Evolutionary conservation across 257 asterid genomes (phyloP).

Genomic region (Salvia splendens): DNA sequence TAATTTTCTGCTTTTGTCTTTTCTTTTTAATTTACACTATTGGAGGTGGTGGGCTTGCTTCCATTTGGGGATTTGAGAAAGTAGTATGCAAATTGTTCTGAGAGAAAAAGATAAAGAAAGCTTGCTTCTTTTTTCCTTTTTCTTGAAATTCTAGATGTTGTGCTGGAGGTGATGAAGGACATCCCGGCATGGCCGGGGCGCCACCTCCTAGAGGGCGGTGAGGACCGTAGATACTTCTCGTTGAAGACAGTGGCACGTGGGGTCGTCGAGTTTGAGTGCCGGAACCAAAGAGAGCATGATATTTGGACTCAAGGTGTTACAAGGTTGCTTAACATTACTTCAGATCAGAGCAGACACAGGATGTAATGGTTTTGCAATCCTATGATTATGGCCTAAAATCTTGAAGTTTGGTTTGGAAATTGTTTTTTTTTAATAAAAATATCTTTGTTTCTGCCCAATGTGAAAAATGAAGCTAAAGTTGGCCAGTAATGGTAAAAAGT

Average conservation of each 20-base stretch:
- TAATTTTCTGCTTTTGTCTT: conserved; percentile 33
- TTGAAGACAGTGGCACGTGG: conserved; percentile 78
- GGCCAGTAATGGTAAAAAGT: conserved; percentile 34
- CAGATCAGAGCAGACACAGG: conserved; percentile 59
- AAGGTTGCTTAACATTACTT: conserved; percentile 71
- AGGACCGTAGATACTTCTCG: conserved; percentile 72
- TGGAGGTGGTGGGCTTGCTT: conserved; percentile 58
- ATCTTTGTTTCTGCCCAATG: conserved; percentile 1
- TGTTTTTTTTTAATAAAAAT: background rate
- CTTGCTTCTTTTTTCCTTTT: conserved; percentile 31
- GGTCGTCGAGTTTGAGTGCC: conserved; percentile 86
- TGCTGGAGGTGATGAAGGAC: conserved; percentile 76
- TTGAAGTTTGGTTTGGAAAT: conserved; percentile 40
- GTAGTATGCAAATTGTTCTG: conserved; percentile 32
- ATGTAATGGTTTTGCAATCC: conserved; percentile 21
- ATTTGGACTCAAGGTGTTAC: conserved; percentile 95
- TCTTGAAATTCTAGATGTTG: conserved; percentile 60
- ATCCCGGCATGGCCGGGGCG: conserved; percentile 97
- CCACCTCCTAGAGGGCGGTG: conserved; percentile 90
- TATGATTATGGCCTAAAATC: conserved; percentile 25
- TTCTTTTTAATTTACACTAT: conserved; percentile 40
- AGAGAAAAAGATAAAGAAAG: conserved; percentile 34
- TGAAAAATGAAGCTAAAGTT: conserved; percentile 33
- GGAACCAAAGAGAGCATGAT: conserved; percentile 82
- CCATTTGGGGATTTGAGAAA: conserved; percentile 83